These are phyloP conservation scores for Starmera quercuum DNA, from an alignment of 805 yeast genomes.

Conservation along the genomic window DNA sequence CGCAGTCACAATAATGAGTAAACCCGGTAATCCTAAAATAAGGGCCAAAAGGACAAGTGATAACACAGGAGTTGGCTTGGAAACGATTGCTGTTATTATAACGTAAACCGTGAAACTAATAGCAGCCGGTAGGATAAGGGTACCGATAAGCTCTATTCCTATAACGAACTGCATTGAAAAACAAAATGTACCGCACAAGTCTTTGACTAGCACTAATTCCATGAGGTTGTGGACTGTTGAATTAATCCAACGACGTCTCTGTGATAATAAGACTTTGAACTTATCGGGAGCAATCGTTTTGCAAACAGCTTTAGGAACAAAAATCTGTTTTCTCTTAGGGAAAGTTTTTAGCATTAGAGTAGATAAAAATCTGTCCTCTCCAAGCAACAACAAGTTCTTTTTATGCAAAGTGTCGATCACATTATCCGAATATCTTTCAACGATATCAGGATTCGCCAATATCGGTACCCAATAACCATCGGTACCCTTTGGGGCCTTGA, in stretches of 20 bases:
- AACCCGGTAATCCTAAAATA: slow-evolving; percentile 81
- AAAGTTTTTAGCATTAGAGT: slow-evolving; percentile 83
- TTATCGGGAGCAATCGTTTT: slow-evolving; percentile 84
- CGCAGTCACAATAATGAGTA: slow-evolving; percentile 73
- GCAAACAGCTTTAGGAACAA: slow-evolving; percentile 87
- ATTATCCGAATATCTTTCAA: slow-evolving; percentile 84
- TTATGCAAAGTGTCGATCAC: slow-evolving; percentile 77
- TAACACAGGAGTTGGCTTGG: slow-evolving; percentile 68
- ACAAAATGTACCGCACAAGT: slow-evolving; percentile 90
- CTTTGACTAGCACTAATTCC: slow-evolving; percentile 78
- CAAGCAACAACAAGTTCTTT: slow-evolving; percentile 76
- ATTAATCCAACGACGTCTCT: slow-evolving; percentile 95
- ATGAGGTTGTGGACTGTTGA: slow-evolving; percentile 89
- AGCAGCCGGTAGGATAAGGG: slow-evolving; percentile 84
- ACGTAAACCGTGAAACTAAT: slow-evolving; percentile 78
- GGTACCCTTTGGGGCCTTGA: slow-evolving; percentile 78
- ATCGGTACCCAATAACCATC: slow-evolving; percentile 90
- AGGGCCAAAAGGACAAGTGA: slow-evolving; percentile 70
- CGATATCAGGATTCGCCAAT: slow-evolving; percentile 87
- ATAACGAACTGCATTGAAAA: slow-evolving; percentile 93
- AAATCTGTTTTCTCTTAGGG: slow-evolving; percentile 82
- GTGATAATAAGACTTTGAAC: slow-evolving; percentile 75
- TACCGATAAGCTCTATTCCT: slow-evolving; percentile 76
- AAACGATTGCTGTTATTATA: slow-evolving; percentile 58
- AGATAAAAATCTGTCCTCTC: slow-evolving; percentile 84